Evolutionary conservation across 1,284 basidiomycete genomes (phyloP), one percentile per base, ranked within the genome.

Genomic region (Cryptococcus deneoformans): DNA sequence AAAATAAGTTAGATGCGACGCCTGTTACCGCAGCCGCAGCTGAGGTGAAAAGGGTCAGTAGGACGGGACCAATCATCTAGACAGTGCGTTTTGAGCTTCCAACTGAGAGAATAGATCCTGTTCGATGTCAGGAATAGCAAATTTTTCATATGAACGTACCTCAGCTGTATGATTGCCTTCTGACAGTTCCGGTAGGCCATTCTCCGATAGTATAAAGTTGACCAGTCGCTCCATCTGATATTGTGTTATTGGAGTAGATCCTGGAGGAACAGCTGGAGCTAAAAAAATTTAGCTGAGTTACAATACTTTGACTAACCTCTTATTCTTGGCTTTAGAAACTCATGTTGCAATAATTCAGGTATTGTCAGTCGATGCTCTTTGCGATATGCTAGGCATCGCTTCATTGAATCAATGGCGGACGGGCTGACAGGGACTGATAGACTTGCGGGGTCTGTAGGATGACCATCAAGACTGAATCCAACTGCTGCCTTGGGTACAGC

Each of bases 311-410:
- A 58, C 54, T 60, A 47, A 64, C 64, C 53, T 53, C 54, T 54
- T 0, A 56, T 58, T 8, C 53, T 53, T 2, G 73, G 71, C 38
- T 61, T 66, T 56, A 81, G 64, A 60, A 80, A 81, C 39, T 77
- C 74, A 64, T 80, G 77, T 24, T 68, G 54, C 29, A 82, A 63
- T 47, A 83, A 65, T 58, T 81, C 75, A 3, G 79, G 77, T 50
- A 83, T 83, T 35, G 79, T 80, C 56, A 81, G 72, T 3, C 82
- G 71, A 29, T 75, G 60, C 57, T 80, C 79, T 46, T 80, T 78
- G 34, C 77, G 64, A 64, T 81, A 83, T 16, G 68, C 64, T 14
- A 84, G 65, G 59, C 82, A 81, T 29, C 76, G 68, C 58, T 75
- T 70, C 72, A 84, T 80, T 7, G 78, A 73, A 37, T 78, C 73